phyloP scores from a whole-genome alignment of 805 yeast genomes.

The Deakozyma indianensis region DNA sequence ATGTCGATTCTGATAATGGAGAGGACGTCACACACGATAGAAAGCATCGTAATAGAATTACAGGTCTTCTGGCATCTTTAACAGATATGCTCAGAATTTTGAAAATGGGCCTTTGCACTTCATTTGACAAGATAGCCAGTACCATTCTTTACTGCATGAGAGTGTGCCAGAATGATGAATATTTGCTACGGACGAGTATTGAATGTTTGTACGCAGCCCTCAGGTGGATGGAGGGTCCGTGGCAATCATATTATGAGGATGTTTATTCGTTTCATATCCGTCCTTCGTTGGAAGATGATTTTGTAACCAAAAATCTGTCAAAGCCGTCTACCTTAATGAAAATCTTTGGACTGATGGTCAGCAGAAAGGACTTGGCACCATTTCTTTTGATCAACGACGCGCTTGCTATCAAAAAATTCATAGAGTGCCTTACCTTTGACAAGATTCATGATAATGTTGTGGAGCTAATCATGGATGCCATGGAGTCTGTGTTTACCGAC shows the following conservation, averaged over 20 bases:
- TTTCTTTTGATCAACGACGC: constrained; percentile 43
- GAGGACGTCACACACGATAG: neutral
- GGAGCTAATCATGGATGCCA: constrained; percentile 40
- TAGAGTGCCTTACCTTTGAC: constrained; percentile 36
- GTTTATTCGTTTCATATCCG: constrained; percentile 41
- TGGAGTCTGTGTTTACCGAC: constrained; percentile 10
- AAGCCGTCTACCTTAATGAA: constrained; percentile 68
- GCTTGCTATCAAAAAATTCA: constrained; percentile 39
- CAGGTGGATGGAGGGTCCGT: constrained; percentile 15
- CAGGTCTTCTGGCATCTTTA: neutral
- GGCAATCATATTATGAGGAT: constrained; percentile 36
- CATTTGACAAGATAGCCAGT: neutral
- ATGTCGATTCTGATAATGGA: constrained; percentile 25
- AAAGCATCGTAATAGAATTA: neutral
- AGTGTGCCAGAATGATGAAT: neutral
- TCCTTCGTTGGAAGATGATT: constrained; percentile 45
- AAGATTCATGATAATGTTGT: constrained; percentile 58
- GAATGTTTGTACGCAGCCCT: neutral
- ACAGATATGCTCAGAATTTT: neutral
- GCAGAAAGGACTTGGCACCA: constrained; percentile 29
- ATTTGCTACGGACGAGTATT: neutral
- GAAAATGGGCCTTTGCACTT: neutral
- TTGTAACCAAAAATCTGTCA: constrained; percentile 67
- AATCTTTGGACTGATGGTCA: constrained; percentile 47
- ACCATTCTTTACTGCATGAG: neutral